phyloP scores from a whole-genome alignment of 805 yeast species.

The Candida tallmaniae region DNA sequence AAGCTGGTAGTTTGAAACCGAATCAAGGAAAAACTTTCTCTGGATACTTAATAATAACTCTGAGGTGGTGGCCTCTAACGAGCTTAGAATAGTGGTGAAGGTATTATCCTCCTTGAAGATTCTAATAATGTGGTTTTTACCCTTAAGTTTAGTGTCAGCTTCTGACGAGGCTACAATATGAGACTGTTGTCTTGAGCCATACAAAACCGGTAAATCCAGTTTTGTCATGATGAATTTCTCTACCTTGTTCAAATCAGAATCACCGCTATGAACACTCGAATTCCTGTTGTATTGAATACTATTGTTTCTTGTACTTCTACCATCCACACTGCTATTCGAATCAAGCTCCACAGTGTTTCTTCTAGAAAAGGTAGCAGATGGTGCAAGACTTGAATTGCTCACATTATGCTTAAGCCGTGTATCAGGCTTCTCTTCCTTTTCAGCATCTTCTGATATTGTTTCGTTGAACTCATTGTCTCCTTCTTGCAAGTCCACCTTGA shows the following conservation, averaged over 20 bases:
- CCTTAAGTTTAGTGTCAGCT: slow-evolving; percentile 14
- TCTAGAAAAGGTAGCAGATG: too few species aligned
- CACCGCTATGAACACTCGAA: neutral
- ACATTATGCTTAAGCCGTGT: too few species aligned
- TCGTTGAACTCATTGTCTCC: too few species aligned
- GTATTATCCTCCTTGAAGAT: slow-evolving; percentile 82
- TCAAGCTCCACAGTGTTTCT: too few species aligned
- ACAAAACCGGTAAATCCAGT: slow-evolving; percentile 26
- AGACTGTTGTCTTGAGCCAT: slow-evolving; percentile 23
- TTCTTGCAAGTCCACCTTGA: slow-evolving; percentile 21
- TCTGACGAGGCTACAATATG: slow-evolving; percentile 13
- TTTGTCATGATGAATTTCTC: neutral
- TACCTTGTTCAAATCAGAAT: neutral
- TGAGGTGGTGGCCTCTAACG: slow-evolving; percentile 70
- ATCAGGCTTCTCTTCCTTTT: neutral
- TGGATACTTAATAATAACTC: slow-evolving; percentile 69
- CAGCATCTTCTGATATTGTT: neutral
- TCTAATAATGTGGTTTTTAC: slow-evolving; percentile 51
- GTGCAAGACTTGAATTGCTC: too few species aligned
- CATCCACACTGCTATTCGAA: too few species aligned
- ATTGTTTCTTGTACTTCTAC: too few species aligned
- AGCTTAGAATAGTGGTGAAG: slow-evolving; percentile 77
- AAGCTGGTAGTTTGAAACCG: slow-evolving; percentile 68
- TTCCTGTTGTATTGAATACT: too few species aligned
- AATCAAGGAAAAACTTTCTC: slow-evolving; percentile 70